phyloP scores from a whole-genome alignment of 2,329 filamentous ascomycete species.

The Erysiphe pulchra region DNA sequence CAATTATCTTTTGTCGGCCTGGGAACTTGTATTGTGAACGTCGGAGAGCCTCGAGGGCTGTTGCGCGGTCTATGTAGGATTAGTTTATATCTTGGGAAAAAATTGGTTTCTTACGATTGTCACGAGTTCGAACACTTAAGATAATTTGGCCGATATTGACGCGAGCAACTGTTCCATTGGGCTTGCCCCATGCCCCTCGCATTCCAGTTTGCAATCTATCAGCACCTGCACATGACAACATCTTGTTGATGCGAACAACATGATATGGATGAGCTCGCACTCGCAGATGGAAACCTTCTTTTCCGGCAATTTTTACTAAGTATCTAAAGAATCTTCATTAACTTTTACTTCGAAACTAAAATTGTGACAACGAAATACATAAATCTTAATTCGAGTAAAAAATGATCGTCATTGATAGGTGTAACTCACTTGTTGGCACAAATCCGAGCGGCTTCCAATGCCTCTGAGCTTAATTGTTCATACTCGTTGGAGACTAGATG shows the following conservation, averaged over 20 bases:
- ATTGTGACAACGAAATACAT: too few species aligned
- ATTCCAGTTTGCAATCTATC: conserved; percentile 99
- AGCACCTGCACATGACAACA: conserved; percentile 99
- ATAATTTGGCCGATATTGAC: conserved; percentile 99
- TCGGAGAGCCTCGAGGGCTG: conserved; percentile 94
- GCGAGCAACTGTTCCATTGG: conserved; percentile 94
- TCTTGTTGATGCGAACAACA: conserved; percentile 99
- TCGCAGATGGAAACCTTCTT: conserved; percentile 50
- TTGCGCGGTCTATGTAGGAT: conserved; percentile 42
- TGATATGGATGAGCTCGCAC: conserved; percentile 94
- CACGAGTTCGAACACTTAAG: conserved; percentile 89
- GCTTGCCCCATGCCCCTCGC: conserved; percentile 99
- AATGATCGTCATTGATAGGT: not conserved
- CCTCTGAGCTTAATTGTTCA: conserved; percentile 98
- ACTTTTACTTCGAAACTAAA: too few species aligned
- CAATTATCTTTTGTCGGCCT: conserved; percentile 99
- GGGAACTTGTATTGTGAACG: conserved; percentile 99
- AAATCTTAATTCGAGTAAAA: not conserved
- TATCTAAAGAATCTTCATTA: conserved; percentile 14
- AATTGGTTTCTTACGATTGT: conserved; percentile 39
- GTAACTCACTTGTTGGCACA: conserved; percentile 83
- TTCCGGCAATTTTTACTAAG: conserved; percentile 45
- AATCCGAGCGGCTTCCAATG: conserved; percentile 98
- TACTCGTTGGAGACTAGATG: conserved; percentile 99
- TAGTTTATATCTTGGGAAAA: conserved; percentile 4